Base-by-base conservation (phyloP, 495 filamentous ascomycete genomes). In the Penicillium paxilli region DNA sequence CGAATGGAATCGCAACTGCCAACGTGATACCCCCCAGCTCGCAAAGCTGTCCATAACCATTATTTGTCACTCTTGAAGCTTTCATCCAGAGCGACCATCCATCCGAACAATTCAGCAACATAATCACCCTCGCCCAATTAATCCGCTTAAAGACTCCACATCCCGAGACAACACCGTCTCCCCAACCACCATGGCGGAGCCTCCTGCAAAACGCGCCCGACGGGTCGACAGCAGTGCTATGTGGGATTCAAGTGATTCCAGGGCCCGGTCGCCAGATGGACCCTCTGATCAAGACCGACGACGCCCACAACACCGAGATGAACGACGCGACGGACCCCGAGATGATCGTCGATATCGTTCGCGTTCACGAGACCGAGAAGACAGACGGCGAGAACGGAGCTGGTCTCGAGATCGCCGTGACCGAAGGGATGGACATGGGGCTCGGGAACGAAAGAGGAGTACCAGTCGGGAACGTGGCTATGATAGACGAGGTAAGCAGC, bases 161-260 rank as follows among this genome's bases (percentile, higher is more conserved):
- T 46, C 48, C 41, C 60, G 30, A 60, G 54, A 47, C 55, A 56
- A 58, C 60, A 20, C 49, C 47, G 51, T 41, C 44, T 46, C 51
- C 49, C 44, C 35, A 49, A 30, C 22, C 58, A 70, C 55, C 44
- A 83, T 82, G 80, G 64, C 76, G 12, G 81, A 83, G 47, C 81
- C 78, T 21, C 77, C 79, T 42, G 60, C 77, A 33, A 83, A 84
- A 58, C 81, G 81, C 33, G 67, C 79, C 26, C 77, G 79, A 47
- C 74, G 78, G 16, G 71, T 71, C 16, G 79, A 83, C 47, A 83
- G 77, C 62, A 68, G 77, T 6, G 59, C 73, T 14, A 83, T 80
- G 78, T 82, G 78, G 78, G 80, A 83, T 41, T 70, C 67, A 37
- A 71, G 73, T 47, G 77, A 78, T 17, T 56, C 52, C 30, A 51